Base-by-base conservation (phyloP, 139 green algal genomes). In the Gonium pectorale region DNA sequence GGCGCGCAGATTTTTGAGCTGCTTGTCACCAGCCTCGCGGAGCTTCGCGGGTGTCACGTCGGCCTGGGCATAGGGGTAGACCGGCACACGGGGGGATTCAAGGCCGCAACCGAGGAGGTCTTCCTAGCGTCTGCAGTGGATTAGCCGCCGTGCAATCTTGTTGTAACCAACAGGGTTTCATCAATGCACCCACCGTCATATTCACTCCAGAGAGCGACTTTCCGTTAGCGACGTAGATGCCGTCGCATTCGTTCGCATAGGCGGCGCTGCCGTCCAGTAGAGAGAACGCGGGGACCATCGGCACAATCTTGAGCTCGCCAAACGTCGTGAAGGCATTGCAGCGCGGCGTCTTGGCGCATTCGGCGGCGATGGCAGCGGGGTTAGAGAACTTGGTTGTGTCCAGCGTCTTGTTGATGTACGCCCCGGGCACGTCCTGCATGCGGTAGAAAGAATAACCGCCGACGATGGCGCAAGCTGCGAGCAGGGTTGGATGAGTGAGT, bases 381-480 rank as follows among this genome's bases (percentile, higher is more conserved):
- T 26, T 56, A 5, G 41, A 8, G 9, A 29, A 13, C 37, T 40
- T 31, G n/a, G n/a, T n/a, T n/a, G n/a, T n/a, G n/a, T n/a, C n/a
- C 19, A 71, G 40, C 2, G 56, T 52, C 19, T 6, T 19, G 27
- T 71, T 44, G 27, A 22, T 33, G 41, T 38, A 33, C 29, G 56
- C 40, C 5, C 56, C 59, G 29, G 56, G 2, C 38, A 31, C 59
- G 29, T 82, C 74, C 6, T 82, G 74, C 29, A 82, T 56, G 2
- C 59, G 74, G 27, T 82, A 82, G 59, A 82, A 82, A 29, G 59
- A 60, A 40, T 82, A 82, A 59, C 59, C 59, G 40, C 40, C 5
- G 27, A 82, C 56, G 5, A n/a, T 26, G 38, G 74, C 29, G 59
- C 78, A 84, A 24, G n/a, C n/a, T n/a, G n/a, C n/a, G n/a, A n/a